These are phyloP conservation scores for Hypseocharis bilobata DNA, from an alignment of 441 rosid genomes.

Conservation along the genomic window DNA sequence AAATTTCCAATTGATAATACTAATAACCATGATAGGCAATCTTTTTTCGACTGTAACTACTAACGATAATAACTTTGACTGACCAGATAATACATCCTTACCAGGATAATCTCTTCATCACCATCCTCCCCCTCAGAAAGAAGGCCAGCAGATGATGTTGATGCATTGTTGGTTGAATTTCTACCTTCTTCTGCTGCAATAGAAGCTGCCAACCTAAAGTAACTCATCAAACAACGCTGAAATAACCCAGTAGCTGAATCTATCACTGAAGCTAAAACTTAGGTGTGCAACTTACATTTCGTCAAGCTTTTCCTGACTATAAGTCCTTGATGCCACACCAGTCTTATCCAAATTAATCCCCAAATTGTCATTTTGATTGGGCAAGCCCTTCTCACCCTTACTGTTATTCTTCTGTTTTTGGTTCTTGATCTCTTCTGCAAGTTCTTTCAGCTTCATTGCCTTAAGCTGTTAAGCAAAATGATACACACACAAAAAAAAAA, in stretches of 20 bases:
- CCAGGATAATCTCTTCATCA: slow-evolving; percentile 63
- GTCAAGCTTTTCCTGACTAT: slow-evolving; percentile 49
- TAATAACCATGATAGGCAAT: background rate
- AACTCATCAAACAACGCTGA: slow-evolving; percentile 17
- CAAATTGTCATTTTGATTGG: slow-evolving; percentile 21
- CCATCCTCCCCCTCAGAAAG: slow-evolving; percentile 37
- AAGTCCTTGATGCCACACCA: slow-evolving; percentile 19
- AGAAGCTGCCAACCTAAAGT: slow-evolving; percentile 56
- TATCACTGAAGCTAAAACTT: slow-evolving; percentile 16
- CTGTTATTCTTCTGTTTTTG: slow-evolving; percentile 37
- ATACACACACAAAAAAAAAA: slow-evolving; percentile 3
- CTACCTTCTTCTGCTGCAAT: slow-evolving; percentile 59
- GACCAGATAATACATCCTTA: slow-evolving; percentile 21
- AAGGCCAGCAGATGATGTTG: slow-evolving; percentile 39
- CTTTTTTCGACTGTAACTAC: background rate
- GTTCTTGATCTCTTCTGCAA: slow-evolving; percentile 56
- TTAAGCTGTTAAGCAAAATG: slow-evolving; percentile 44
- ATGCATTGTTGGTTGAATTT: slow-evolving; percentile 29
- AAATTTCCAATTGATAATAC: background rate
- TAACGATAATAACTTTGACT: background rate
- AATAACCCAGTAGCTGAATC: slow-evolving; percentile 16
- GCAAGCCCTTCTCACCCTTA: slow-evolving; percentile 45
- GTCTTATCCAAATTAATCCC: slow-evolving; percentile 21
- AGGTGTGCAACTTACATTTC: slow-evolving; percentile 43
- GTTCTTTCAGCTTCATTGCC: slow-evolving; percentile 65